Evolutionary conservation across 2,329 filamentous ascomycete genomes (phyloP).

Genomic region (Claviceps paspali): DNA sequence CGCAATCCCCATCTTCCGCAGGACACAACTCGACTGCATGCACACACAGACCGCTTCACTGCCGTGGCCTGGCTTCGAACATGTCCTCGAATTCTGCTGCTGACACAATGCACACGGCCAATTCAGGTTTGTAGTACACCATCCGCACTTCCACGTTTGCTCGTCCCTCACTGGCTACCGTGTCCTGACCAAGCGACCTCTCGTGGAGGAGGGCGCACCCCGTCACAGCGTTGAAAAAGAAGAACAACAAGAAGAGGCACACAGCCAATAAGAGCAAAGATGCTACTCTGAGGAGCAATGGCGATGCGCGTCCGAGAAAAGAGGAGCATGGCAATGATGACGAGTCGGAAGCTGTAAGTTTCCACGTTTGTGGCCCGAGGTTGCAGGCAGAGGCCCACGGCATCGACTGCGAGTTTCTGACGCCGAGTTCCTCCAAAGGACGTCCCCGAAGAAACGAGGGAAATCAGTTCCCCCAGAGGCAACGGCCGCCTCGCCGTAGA

Average conservation of each 20-base stretch:
- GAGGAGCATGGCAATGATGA: slow-evolving; percentile 29
- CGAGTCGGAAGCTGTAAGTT: slow-evolving; percentile 20
- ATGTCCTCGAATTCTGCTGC: slow-evolving; percentile 26
- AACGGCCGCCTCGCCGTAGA: slow-evolving; percentile 27
- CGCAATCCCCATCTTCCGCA: slow-evolving; percentile 6
- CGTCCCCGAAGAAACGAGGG: slow-evolving; percentile 11
- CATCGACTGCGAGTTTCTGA: slow-evolving; percentile 6
- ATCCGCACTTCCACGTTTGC: not conserved
- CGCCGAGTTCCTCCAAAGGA: slow-evolving; percentile 11
- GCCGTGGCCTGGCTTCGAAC: slow-evolving; percentile 8
- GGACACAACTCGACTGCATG: slow-evolving; percentile 8
- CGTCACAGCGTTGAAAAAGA: slow-evolving; percentile 33
- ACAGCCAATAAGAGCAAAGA: no score
- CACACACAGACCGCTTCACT: slow-evolving; percentile 3
- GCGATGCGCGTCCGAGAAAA: slow-evolving; percentile 17
- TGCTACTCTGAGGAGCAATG: slow-evolving; percentile 21
- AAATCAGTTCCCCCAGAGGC: slow-evolving; percentile 11
- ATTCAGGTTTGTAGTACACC: slow-evolving; percentile 20
- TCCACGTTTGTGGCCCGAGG: no score
- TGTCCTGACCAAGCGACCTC: slow-evolving; percentile 13
- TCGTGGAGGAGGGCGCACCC: slow-evolving; percentile 1
- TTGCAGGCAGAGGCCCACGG: not conserved
- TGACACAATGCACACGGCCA: slow-evolving; percentile 20
- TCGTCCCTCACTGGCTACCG: slow-evolving; percentile 10
- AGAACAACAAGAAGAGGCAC: slow-evolving; percentile 44